phyloP scores from a whole-genome alignment of 257 asterid species.

The Dorcoceras hygrometricum region DNA sequence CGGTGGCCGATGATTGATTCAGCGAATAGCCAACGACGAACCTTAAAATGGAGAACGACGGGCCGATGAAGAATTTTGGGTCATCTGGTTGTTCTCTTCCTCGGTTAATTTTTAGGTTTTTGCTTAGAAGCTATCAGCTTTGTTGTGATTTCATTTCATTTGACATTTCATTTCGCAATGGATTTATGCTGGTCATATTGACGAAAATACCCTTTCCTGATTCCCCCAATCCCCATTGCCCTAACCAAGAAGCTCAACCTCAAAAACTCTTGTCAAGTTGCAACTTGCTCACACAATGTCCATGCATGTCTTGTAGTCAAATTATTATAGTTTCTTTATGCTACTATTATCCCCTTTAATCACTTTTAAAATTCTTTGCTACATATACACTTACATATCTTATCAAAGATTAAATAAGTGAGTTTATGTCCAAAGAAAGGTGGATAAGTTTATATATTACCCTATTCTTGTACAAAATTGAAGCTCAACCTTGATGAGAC shows the following conservation, averaged over 20 bases:
- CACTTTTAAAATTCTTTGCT: too few relatives aligned
- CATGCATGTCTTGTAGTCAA: too few relatives aligned
- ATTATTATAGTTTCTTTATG: too few relatives aligned
- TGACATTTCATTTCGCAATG: conserved; percentile 19
- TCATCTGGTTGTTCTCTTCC: conserved; percentile 12
- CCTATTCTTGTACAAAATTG: too few relatives aligned
- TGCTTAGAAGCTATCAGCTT: conserved; percentile 18
- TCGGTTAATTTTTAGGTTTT: conserved; percentile 13
- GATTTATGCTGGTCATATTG: conserved; percentile 21
- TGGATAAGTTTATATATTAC: too few relatives aligned
- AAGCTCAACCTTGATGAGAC: too few relatives aligned
- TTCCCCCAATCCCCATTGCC: background rate
- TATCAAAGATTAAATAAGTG: too few relatives aligned
- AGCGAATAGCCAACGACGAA: conserved; percentile 17
- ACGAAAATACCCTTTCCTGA: conserved; percentile 26
- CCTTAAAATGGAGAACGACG: background rate
- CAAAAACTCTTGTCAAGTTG: too few relatives aligned
- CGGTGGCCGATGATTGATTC: conserved; percentile 24
- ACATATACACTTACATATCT: too few relatives aligned
- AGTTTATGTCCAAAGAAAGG: too few relatives aligned
- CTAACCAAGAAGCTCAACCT: background rate
- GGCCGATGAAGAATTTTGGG: conserved; percentile 10
- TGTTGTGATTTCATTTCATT: background rate
- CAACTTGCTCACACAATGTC: too few relatives aligned
- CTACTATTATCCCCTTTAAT: too few relatives aligned